These are phyloP conservation scores for Ophiostoma sp. DNA, from an alignment of 2,329 filamentous ascomycete species.

Conservation along the genomic window DNA sequence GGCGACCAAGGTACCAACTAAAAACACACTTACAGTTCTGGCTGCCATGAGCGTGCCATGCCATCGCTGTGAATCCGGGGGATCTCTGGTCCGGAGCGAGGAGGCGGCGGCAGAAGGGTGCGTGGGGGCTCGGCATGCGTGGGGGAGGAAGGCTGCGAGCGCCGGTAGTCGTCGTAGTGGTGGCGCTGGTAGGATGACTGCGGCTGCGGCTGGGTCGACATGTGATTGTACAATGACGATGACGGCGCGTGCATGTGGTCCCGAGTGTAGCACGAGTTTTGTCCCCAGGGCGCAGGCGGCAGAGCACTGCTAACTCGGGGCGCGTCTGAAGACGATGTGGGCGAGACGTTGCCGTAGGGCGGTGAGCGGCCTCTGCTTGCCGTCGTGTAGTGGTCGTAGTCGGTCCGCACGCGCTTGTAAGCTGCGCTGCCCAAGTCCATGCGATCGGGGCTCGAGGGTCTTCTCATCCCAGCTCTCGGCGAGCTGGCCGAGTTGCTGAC, in stretches of 20 bases:
- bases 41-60: slow-evolving; percentile 44
- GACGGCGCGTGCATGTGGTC: background rate
- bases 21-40: background rate
- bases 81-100: slow-evolving; percentile 33
- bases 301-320: slow-evolving; percentile 17
- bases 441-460: slow-evolving; percentile 33
- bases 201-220: slow-evolving; percentile 12
- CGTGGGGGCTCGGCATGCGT: slow-evolving; percentile 20
- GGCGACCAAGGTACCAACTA: background rate
- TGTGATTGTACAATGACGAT: background rate
- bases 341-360: slow-evolving; percentile 26
- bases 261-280: background rate
- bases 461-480: background rate
- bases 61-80: slow-evolving; percentile 47
- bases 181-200: background rate
- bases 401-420: slow-evolving; percentile 46
- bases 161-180: slow-evolving; percentile 17
- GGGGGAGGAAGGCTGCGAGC: slow-evolving; percentile 24
- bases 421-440: slow-evolving; percentile 26
- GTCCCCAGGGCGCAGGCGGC: slow-evolving; percentile 26
- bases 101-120: slow-evolving; percentile 25
- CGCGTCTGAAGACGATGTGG: slow-evolving; percentile 24
- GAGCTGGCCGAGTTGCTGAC: no score
- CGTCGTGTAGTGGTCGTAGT: slow-evolving; percentile 43
- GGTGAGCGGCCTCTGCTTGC: slow-evolving; percentile 24